phyloP scores from a whole-genome alignment of 2,329 filamentous ascomycete species.

The Penicillium sp. region DNA sequence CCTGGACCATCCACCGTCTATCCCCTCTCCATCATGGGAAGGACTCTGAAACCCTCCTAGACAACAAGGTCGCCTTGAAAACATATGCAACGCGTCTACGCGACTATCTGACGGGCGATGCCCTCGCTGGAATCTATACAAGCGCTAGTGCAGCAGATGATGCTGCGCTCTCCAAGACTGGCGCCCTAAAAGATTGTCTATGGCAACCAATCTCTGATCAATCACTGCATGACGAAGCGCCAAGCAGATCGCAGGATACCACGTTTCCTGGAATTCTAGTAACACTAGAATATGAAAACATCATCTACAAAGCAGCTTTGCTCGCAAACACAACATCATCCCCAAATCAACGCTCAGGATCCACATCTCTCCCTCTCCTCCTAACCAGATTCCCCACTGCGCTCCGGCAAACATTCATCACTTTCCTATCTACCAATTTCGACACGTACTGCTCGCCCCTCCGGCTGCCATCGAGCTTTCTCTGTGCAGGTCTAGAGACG shows the following conservation, averaged over 20 bases:
- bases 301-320: constrained; percentile 44
- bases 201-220: constrained; percentile 36
- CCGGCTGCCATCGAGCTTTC: constrained; percentile 38
- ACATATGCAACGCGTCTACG: constrained; percentile 43
- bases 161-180: constrained; percentile 38
- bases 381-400: constrained; percentile 45
- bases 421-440: constrained; percentile 44
- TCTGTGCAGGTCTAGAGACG: constrained; percentile 39
- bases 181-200: constrained; percentile 40
- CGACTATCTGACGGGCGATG: constrained; percentile 44
- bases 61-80: constrained; percentile 31
- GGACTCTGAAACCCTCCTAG: constrained; percentile 29
- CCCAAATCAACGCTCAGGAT: constrained; percentile 22
- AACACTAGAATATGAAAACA: constrained; percentile 43
- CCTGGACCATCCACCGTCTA: constrained; percentile 47
- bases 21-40: constrained; percentile 47
- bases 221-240: constrained; percentile 22
- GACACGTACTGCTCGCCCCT: constrained; percentile 43
- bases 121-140: constrained; percentile 40
- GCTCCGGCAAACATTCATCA: constrained; percentile 42
- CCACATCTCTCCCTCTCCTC: constrained; percentile 44
- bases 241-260: constrained; percentile 21
- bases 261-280: constrained; percentile 39
- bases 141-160: constrained; percentile 26
- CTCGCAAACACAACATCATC: constrained; percentile 31